These are phyloP conservation scores for Boletus pseudo-olivaceus DNA, from an alignment of 768 basidiomycete genomes.

Conservation along the genomic window DNA sequence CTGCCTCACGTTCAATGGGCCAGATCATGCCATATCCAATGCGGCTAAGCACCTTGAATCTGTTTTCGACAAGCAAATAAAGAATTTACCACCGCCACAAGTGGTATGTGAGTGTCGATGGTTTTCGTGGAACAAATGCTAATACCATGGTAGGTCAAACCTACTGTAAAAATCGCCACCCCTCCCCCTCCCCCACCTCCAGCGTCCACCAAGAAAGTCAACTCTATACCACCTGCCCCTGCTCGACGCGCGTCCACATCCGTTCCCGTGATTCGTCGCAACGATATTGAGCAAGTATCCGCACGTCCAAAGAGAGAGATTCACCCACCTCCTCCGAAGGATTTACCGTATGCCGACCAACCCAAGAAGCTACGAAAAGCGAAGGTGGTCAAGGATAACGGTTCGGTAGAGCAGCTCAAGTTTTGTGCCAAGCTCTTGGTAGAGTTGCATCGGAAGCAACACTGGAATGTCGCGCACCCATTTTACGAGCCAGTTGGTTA, in stretches of 20 bases:
- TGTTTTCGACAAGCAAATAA: conserved; percentile 84
- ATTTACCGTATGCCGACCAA: conserved; percentile 75
- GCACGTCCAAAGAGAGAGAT: conserved; percentile 97
- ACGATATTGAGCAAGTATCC: conserved; percentile 50
- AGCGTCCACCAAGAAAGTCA: conserved; percentile 26
- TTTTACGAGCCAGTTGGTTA: conserved; percentile 94
- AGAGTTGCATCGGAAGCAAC: conserved; percentile 78
- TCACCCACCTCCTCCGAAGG: conserved; percentile 92
- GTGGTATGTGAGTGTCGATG: conserved; percentile 54
- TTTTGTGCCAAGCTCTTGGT: conserved; percentile 74
- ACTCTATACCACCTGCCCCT: conserved; percentile 37
- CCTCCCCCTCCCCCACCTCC: conserved; percentile 38
- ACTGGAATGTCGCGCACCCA: conserved; percentile 66
- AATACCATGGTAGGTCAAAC: conserved; percentile 35
- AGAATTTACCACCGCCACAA: conserved; percentile 72
- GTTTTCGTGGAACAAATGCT: conserved; percentile 15
- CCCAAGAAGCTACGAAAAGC: conserved; percentile 66
- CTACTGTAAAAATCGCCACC: conserved; percentile 39
- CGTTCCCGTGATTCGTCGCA: conserved; percentile 79
- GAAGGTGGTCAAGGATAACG: conserved; percentile 59
- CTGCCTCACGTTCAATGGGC: conserved; percentile 88
- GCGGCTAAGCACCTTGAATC: conserved; percentile 82
- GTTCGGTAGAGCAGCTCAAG: conserved; percentile 77
- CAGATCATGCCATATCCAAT: conserved; percentile 73
- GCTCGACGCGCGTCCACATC: conserved; percentile 75